These are phyloP conservation scores for Strobilomyces echinocephalus DNA, from an alignment of 768 basidiomycete species.

Conservation along the genomic window DNA sequence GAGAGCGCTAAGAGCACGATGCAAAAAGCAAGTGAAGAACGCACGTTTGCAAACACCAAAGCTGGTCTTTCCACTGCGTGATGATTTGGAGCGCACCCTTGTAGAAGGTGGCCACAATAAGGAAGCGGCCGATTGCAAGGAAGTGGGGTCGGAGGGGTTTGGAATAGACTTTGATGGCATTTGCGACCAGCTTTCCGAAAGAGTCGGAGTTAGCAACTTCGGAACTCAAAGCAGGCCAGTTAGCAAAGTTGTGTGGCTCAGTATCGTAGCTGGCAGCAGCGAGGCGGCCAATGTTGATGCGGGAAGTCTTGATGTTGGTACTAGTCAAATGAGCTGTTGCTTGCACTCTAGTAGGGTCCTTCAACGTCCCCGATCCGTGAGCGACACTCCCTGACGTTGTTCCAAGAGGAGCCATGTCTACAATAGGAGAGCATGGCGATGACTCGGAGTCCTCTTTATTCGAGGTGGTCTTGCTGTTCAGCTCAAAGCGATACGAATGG, in stretches of 20 bases:
- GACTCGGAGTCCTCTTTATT: too few species aligned
- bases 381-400: too few species aligned
- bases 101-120: conserved; percentile 97
- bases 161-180: conserved; percentile 86
- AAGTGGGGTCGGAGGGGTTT: conserved; percentile 92
- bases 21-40: conserved; percentile 27
- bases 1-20: conserved; percentile 5
- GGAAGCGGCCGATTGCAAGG: conserved; percentile 90
- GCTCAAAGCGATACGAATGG: too few species aligned
- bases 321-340: too few species aligned
- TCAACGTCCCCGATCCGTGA: too few species aligned
- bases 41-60: conserved; percentile 96
- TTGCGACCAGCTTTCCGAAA: conserved; percentile 76
- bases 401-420: too few species aligned
- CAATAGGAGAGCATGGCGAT: too few species aligned
- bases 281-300: conserved; percentile 79
- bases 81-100: conserved; percentile 93
- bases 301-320: conserved; percentile 58
- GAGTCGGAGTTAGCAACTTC: conserved; percentile 79
- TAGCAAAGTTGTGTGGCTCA: conserved; percentile 79
- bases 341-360: too few species aligned
- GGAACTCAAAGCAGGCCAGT: conserved; percentile 66
- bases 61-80: conserved; percentile 94
- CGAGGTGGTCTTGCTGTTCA: too few species aligned
- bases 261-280: conserved; percentile 52